Conservation (phyloP, 345 rosid species). For the Boechera stricta region DNA sequence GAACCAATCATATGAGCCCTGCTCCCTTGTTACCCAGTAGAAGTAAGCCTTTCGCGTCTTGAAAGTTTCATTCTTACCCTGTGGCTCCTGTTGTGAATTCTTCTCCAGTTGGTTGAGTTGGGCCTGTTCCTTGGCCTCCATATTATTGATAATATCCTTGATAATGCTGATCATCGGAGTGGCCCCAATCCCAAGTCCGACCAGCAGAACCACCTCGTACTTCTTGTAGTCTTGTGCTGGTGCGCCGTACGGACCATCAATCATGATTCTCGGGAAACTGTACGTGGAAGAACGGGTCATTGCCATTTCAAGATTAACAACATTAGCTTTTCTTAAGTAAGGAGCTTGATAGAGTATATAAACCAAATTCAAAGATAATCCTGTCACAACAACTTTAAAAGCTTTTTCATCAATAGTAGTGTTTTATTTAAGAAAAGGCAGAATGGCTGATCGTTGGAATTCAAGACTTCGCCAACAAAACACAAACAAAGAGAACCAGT, state of each 20-base stretch:
- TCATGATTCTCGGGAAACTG: constrained; percentile 56
- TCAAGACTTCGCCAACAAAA: not conserved
- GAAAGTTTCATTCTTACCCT: constrained; percentile 46
- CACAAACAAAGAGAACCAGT: not conserved
- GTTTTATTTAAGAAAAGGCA: no score
- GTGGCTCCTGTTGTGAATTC: constrained; percentile 35
- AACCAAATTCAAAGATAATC: no score
- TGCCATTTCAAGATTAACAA: not conserved
- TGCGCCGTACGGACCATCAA: constrained; percentile 82
- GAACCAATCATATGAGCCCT: constrained; percentile 81
- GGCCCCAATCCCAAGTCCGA: constrained; percentile 78
- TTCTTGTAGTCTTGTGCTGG: constrained; percentile 82
- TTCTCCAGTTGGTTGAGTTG: constrained; percentile 39
- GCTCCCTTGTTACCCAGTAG: constrained; percentile 82
- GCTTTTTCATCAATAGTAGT: not conserved
- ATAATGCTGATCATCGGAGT: constrained; percentile 84
- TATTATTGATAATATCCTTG: constrained; percentile 72
- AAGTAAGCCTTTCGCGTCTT: constrained; percentile 70
- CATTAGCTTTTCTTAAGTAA: not conserved
- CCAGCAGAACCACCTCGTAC: constrained; percentile 66
- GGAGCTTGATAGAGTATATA: no score
- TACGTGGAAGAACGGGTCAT: not conserved
- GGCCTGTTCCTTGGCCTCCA: constrained; percentile 45
- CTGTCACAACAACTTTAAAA: no score
- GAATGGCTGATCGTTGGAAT: no score